phyloP scores from a whole-genome alignment of 305 asterid genomes.

The Fraxinus albicans region DNA sequence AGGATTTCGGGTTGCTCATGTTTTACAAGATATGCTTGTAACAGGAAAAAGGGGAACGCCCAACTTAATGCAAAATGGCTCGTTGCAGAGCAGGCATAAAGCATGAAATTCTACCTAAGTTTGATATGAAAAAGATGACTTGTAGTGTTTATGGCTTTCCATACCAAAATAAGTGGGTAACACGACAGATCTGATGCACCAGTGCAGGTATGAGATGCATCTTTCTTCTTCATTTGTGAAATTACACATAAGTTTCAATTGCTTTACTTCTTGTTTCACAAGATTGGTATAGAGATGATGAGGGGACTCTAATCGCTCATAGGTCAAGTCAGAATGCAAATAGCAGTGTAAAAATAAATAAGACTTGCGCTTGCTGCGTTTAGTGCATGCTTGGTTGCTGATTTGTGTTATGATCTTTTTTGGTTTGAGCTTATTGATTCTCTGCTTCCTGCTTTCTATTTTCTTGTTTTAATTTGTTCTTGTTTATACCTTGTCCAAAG shows the following conservation, averaged over 20 bases:
- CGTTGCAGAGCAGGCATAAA: neutral
- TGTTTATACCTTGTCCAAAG: neutral
- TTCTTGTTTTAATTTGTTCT: neutral
- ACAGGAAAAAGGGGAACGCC: neutral
- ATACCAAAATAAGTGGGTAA: neutral
- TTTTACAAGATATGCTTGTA: slow-evolving; percentile 14
- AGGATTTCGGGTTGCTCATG: slow-evolving; percentile 18
- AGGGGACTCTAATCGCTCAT: neutral
- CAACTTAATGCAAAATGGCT: neutral
- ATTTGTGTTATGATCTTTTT: neutral
- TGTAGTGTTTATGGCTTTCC: neutral
- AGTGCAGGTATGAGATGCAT: neutral
- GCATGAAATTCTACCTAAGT: neutral
- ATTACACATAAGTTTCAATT: too few relatives aligned
- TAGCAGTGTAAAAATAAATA: neutral
- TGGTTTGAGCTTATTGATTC: neutral
- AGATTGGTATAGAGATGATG: neutral
- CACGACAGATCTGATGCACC: neutral
- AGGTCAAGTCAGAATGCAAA: neutral
- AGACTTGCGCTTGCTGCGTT: neutral
- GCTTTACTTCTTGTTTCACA: neutral
- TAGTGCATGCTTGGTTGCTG: neutral
- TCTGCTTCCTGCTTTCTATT: neutral
- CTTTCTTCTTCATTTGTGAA: neutral
- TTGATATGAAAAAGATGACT: neutral